Base-by-base conservation (phyloP, 805 yeast genomes). In the Metschnikowia kunwiensis region DNA sequence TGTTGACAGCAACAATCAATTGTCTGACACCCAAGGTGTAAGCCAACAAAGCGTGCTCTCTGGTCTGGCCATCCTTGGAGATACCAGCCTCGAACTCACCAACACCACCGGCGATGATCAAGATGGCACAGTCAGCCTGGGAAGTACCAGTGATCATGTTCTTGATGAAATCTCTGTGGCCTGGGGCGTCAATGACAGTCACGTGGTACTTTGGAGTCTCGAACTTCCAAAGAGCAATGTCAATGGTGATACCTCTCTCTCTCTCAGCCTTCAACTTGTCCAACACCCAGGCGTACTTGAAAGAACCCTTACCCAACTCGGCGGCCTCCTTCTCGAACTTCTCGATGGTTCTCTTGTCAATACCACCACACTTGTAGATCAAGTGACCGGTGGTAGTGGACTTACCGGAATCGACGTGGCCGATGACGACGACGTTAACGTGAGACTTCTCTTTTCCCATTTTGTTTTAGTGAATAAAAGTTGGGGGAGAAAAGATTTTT, bases 401-500 rank as follows among this genome's bases (percentile, higher is more conserved):
- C 79, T 86, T 85, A 63, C 71, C 71, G 64, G 97, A 89, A 78
- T 91, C 97, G 97, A 93, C 97, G 95, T 91, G 97, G 77, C 97
- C 98, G 75, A 91, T 91, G 71, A 93, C 97, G 75, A 93, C 98
- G 78, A 91, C 95, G 96, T 91, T 91, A 80, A 91, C 86, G 86
- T 91, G 97, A 75, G 78, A 65, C 84, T 91, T 89, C 67, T 81
- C 96, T 76, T 87, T 87, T 82, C 96, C 96, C 95, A 66, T 67
- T 45, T 38, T 43, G 37, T 34, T 40, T 30, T 39, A 40, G 27
- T 27, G 21, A 28, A 28, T 32, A 36, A 35, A 32, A 41, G 40
- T 30, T 35, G 26, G 32, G 10, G 42, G 26, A 17, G 27, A 29
- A 27, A 17, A 24, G 25, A 34, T n/a, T 33, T 38, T 33, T 21